Percentiles rank a stretch among this genome's conserved stretches.
These are phyloP conservation scores for Leptosphaerulina australis DNA, from an alignment of 2,329 filamentous ascomycete genomes.

Conservation along the genomic window DNA sequence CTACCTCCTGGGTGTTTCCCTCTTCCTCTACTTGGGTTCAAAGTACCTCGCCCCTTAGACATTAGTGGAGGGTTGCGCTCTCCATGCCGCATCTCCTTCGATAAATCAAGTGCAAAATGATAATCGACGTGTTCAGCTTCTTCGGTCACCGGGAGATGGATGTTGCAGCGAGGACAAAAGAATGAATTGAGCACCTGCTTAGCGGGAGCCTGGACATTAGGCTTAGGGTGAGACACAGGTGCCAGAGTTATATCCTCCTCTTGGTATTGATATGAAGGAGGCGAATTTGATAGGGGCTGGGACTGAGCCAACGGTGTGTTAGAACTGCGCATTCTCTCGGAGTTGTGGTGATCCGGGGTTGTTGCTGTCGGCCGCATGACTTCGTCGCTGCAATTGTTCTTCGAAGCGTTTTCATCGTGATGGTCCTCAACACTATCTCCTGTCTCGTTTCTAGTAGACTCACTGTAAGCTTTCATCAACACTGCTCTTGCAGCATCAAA, in stretches of 20 bases:
- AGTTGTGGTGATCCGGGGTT: conserved; percentile 5
- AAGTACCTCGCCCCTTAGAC: conserved; percentile 13
- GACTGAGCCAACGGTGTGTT: conserved; percentile 45
- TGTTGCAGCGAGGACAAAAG: conserved; percentile 70
- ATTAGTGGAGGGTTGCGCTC: conserved; percentile 28
- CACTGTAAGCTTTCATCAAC: conserved; percentile 34
- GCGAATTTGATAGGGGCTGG: conserved; percentile 7
- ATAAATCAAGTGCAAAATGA: conserved; percentile 89
- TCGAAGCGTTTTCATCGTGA: conserved; percentile 26
- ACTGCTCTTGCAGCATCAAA: conserved; percentile 43
- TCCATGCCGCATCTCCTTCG: conserved; percentile 59
- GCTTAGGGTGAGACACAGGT: neutral
- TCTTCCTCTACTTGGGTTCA: conserved; percentile 39
- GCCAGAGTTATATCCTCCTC: neutral
- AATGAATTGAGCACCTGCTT: conserved; percentile 45
- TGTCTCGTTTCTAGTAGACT: conserved; percentile 35
- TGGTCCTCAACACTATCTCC: conserved; percentile 28
- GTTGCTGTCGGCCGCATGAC: conserved; percentile 24
- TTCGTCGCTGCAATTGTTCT: conserved; percentile 21
- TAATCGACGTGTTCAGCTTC: conserved; percentile 85
- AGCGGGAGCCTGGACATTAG: conserved; percentile 19
- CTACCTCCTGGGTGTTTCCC: conserved; percentile 46
- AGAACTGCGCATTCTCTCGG: conserved; percentile 16
- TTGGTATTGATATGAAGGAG: conserved; percentile 7
- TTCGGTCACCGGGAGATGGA: conserved; percentile 62